Evolutionary conservation across 805 yeast species (phyloP).

Genomic region (Saccharomyces paradoxus): DNA sequence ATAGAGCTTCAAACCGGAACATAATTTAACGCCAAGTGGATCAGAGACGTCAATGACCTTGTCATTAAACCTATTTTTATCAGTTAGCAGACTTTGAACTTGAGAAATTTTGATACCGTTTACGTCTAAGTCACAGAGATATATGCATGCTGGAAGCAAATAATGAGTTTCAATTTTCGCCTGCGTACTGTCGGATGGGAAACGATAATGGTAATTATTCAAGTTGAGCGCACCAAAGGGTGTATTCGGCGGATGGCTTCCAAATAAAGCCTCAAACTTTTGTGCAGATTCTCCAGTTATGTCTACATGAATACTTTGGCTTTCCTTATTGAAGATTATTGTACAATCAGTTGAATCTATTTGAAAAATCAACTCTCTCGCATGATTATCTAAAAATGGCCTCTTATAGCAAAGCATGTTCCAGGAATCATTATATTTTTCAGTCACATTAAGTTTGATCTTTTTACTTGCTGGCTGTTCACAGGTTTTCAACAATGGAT

Average conservation of each 20-base stretch:
- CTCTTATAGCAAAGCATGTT: constrained; percentile 34
- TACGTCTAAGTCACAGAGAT: constrained; percentile 12
- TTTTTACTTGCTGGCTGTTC: constrained; percentile 13
- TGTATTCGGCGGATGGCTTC: constrained; percentile 3
- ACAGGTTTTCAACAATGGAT: not conserved
- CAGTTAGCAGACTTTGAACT: constrained; percentile 4
- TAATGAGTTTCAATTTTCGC: constrained; percentile 1
- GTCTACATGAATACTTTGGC: constrained; percentile 18
- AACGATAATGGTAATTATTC: constrained; percentile 2
- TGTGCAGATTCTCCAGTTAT: constrained; percentile 12
- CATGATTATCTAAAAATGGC: constrained; percentile 36
- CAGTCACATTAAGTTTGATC: constrained; percentile 5
- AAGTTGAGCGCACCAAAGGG: constrained; percentile 4
- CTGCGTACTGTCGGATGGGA: constrained; percentile 1
- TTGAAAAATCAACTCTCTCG: constrained; percentile 38
- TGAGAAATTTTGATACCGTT: constrained; percentile 6
- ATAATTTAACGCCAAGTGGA: not conserved
- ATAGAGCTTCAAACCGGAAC: constrained; percentile 13
- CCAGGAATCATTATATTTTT: constrained; percentile 5
- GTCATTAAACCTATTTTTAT: constrained; percentile 9
- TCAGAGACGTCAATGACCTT: constrained; percentile 14
- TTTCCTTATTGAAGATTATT: constrained; percentile 27
- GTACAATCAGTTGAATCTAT: constrained; percentile 28
- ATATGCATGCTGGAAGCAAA: constrained; percentile 19
- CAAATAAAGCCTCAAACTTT: constrained; percentile 13